phyloP scores from a whole-genome alignment of 179 eudicot species.

The Amaranthus tricolor region DNA sequence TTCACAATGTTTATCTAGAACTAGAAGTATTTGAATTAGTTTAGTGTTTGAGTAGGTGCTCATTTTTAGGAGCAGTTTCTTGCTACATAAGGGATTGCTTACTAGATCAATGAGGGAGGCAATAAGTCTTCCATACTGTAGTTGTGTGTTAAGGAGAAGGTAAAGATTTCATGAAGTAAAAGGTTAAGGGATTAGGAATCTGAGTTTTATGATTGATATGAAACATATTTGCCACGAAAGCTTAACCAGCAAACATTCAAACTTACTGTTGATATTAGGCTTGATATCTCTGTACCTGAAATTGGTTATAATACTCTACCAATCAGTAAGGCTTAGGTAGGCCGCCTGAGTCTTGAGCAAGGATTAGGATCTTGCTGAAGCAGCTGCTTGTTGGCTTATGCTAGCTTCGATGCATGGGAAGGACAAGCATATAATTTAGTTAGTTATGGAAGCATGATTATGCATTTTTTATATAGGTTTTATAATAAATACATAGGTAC shows the following conservation, averaged over 20 bases:
- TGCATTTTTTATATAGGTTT: background rate
- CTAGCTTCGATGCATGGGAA: background rate
- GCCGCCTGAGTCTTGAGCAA: background rate
- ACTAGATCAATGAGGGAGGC: background rate
- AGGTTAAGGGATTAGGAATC: too few species aligned
- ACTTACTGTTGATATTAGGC: background rate
- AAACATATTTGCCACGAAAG: background rate
- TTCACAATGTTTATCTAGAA: background rate
- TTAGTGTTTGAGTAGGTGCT: background rate
- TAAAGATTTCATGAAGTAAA: background rate
- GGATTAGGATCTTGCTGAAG: background rate
- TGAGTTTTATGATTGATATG: background rate
- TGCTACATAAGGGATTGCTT: background rate
- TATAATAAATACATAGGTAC: background rate
- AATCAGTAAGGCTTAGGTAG: background rate
- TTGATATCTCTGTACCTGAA: constrained; percentile 6
- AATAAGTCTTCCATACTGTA: background rate
- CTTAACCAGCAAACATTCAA: background rate
- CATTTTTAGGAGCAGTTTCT: background rate
- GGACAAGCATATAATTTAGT: background rate
- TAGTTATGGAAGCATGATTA: background rate
- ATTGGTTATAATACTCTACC: background rate
- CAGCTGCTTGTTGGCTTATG: background rate
- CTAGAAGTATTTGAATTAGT: background rate
- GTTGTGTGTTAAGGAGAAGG: background rate